Percentiles rank a stretch among this genome's conserved stretches.
Evolutionary conservation across 2,329 filamentous ascomycete genomes (phyloP).

Genomic region (Xylaria sp.): DNA sequence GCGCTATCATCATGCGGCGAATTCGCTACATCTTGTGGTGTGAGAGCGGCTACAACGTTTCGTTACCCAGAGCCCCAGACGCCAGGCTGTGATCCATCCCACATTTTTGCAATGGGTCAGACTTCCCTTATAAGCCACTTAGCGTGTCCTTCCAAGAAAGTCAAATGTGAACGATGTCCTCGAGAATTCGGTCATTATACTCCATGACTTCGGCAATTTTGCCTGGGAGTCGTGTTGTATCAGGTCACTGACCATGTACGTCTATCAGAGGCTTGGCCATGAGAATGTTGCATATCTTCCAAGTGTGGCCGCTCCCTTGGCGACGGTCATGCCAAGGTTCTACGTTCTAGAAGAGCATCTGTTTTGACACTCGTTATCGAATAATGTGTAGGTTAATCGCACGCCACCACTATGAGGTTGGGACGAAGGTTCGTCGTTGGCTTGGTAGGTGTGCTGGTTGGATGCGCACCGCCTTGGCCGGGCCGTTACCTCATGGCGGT

Average conservation of each 20-base stretch:
- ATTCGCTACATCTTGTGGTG: slow-evolving; percentile 23
- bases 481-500: slow-evolving; percentile 1
- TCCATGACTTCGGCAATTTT: not conserved
- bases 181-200: slow-evolving; percentile 15
- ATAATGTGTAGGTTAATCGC: slow-evolving; percentile 21
- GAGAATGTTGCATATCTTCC: slow-evolving; percentile 17
- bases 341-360: slow-evolving; percentile 28
- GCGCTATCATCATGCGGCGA: slow-evolving; percentile 32
- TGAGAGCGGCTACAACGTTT: slow-evolving; percentile 15
- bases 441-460: slow-evolving; percentile 14
- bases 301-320: slow-evolving; percentile 40
- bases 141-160: slow-evolving; percentile 35
- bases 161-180: slow-evolving; percentile 33
- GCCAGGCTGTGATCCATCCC: not conserved
- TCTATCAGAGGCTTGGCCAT: slow-evolving; percentile 23
- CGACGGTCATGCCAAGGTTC: slow-evolving; percentile 40
- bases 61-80: slow-evolving; percentile 33
- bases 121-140: slow-evolving; percentile 3
- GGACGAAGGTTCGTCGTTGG: slow-evolving; percentile 3
- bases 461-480: slow-evolving; percentile 16
- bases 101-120: slow-evolving; percentile 18
- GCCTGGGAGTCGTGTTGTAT: not conserved
- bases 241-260: not conserved
- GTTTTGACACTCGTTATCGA: slow-evolving; percentile 12
- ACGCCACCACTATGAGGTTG: slow-evolving; percentile 5